phyloP scores from a whole-genome alignment of 2,329 filamentous ascomycete genomes.

The Xylariaceae sp. region DNA sequence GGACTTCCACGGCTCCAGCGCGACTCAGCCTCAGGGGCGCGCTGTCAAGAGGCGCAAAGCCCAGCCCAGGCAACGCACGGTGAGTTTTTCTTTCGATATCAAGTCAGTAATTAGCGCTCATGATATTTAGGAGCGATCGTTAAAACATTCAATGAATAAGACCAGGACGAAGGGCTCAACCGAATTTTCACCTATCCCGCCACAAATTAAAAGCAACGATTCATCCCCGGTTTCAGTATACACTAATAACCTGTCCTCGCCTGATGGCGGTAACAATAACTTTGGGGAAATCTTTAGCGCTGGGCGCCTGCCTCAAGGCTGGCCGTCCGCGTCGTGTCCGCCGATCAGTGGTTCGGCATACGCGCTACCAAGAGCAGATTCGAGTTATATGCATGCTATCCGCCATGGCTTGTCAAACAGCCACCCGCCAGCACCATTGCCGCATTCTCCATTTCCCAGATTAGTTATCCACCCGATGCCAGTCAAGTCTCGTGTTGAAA shows the following conservation, averaged over 20 bases:
- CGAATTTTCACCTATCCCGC: constrained; percentile 51
- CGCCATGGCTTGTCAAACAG: constrained; percentile 19
- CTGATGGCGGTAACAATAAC: constrained; percentile 38
- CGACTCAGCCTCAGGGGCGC: constrained; percentile 18
- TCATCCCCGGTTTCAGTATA: constrained; percentile 47
- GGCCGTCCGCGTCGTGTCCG: constrained; percentile 1
- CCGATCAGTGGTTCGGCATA: not conserved
- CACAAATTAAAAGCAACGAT: constrained; percentile 46
- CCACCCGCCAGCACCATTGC: constrained; percentile 12
- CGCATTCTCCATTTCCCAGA: constrained; percentile 29
- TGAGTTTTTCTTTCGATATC: constrained; percentile 16
- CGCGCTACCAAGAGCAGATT: constrained; percentile 12
- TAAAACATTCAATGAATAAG: constrained; percentile 46
- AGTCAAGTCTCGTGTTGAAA: constrained; percentile 87
- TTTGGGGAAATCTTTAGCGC: constrained; percentile 27
- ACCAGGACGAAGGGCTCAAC: constrained; percentile 43
- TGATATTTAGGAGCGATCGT: constrained; percentile 43
- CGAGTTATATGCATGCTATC: constrained; percentile 13
- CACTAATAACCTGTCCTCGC: constrained; percentile 40
- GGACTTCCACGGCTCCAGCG: constrained; percentile 10
- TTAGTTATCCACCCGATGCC: constrained; percentile 62
- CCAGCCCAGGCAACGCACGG: constrained; percentile 26
- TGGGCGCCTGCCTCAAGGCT: constrained; percentile 17
- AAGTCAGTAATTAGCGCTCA: constrained; percentile 22
- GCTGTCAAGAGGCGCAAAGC: constrained; percentile 28